Conservation (phyloP, 768 basidiomycete species). For the Clitopilus passeckerianus region DNA sequence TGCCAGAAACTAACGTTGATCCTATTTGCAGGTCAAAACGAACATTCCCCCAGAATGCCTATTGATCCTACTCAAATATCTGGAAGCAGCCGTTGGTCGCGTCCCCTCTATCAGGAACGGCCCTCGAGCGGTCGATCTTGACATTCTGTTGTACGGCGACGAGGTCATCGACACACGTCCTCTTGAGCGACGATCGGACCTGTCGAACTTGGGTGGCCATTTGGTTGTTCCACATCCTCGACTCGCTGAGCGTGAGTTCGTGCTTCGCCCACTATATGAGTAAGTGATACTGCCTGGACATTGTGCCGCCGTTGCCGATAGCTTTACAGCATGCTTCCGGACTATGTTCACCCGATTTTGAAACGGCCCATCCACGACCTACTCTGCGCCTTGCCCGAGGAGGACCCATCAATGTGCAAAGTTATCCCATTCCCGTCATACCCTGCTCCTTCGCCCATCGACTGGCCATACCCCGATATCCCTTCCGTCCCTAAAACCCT, state of each 20-base stretch:
- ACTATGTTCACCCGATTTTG: constrained; percentile 59
- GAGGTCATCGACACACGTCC: constrained; percentile 50
- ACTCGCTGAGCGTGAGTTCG: constrained; percentile 85
- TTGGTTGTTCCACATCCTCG: constrained; percentile 84
- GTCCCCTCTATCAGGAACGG: constrained; percentile 77
- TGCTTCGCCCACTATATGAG: constrained; percentile 85
- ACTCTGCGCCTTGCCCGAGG: constrained; percentile 32
- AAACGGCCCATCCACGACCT: constrained; percentile 42
- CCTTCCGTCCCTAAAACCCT: constrained; percentile 39
- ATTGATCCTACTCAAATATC: constrained; percentile 59
- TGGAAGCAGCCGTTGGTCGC: constrained; percentile 76
- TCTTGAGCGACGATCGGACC: constrained; percentile 25
- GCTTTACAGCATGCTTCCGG: constrained; percentile 68
- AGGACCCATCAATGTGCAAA: constrained; percentile 53
- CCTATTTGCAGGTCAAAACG: constrained; percentile 63
- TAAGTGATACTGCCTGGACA: constrained; percentile 33
- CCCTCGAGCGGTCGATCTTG: constrained; percentile 86
- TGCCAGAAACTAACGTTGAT: background rate
- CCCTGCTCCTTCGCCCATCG: constrained; percentile 22
- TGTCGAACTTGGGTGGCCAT: constrained; percentile 58
- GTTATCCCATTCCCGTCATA: constrained; percentile 74
- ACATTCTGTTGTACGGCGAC: constrained; percentile 74
- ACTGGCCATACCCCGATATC: constrained; percentile 19
- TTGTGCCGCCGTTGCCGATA: background rate
- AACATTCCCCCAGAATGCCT: constrained; percentile 55